These are phyloP conservation scores for Colletotrichum eleusines DNA, from an alignment of 2,329 filamentous ascomycete species.

Conservation along the genomic window DNA sequence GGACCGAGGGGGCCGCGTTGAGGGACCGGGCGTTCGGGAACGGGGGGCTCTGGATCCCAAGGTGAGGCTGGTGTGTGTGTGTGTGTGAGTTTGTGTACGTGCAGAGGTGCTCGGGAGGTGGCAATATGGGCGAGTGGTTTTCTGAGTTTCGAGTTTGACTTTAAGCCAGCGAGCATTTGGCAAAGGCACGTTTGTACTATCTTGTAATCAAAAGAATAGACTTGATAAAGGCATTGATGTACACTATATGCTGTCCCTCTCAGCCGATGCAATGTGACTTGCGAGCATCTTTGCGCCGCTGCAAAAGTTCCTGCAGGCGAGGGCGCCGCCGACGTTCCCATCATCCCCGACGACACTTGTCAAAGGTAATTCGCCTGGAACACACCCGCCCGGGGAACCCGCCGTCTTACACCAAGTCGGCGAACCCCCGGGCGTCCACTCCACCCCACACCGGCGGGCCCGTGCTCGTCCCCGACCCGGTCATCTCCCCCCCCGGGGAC, in stretches of 20 bases:
- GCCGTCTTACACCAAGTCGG: not conserved
- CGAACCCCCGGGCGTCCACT: not conserved
- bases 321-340: no score
- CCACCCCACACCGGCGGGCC: not conserved
- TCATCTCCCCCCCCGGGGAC: not conserved
- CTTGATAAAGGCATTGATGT: not conserved
- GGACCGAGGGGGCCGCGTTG: conserved; percentile 60
- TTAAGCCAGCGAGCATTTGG: not conserved
- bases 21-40: conserved; percentile 63
- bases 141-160: not conserved
- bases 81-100: not conserved
- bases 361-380: no score
- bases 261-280: not conserved
- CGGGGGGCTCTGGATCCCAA: conserved; percentile 62
- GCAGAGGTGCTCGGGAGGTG: not conserved
- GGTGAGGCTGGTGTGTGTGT: conserved; percentile 44
- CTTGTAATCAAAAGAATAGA: conserved; percentile 1
- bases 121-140: not conserved
- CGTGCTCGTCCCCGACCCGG: conserved; percentile 10
- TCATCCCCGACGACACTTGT: no score
- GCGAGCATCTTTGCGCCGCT: not conserved
- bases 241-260: not conserved
- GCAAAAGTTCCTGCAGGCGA: no score
- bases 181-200: not conserved
- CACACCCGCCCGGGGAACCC: no score